Conservation (phyloP, 805 yeast genomes). For the Saccharomycopsis microspora region DNA sequence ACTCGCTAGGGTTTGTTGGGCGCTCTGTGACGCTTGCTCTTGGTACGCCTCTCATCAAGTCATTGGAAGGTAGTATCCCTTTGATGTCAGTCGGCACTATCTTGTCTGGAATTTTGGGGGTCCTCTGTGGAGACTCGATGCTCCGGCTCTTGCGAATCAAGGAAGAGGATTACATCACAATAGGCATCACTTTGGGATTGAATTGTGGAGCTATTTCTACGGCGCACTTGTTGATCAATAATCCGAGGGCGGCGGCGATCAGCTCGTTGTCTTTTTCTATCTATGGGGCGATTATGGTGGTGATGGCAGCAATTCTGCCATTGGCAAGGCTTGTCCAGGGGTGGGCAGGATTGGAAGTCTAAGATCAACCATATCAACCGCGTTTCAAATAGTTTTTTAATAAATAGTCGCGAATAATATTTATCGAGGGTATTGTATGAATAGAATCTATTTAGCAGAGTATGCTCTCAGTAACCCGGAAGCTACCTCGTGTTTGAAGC, state of each 20-base stretch:
- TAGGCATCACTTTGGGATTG: slow-evolving; percentile 69
- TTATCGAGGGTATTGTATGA: too few species aligned
- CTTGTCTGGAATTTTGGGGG: slow-evolving; percentile 67
- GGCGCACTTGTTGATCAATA: slow-evolving; percentile 55
- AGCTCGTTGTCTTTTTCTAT: slow-evolving; percentile 59
- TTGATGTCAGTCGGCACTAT: slow-evolving; percentile 74
- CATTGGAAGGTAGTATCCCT: slow-evolving; percentile 57
- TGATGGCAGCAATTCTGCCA: slow-evolving; percentile 50
- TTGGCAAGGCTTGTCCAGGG: slow-evolving; percentile 34
- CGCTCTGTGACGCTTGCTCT: slow-evolving; percentile 70
- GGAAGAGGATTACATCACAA: slow-evolving; percentile 55
- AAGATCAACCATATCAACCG: too few species aligned
- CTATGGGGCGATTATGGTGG: slow-evolving; percentile 64
- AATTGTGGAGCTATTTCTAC: slow-evolving; percentile 81
- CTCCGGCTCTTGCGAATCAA: slow-evolving; percentile 37
- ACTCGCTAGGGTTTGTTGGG: slow-evolving; percentile 68
- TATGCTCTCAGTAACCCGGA: too few species aligned
- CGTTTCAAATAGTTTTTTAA: too few species aligned
- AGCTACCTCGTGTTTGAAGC: too few species aligned
- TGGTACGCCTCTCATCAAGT: slow-evolving; percentile 62
- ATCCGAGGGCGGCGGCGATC: slow-evolving; percentile 75
- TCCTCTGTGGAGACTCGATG: slow-evolving; percentile 44
- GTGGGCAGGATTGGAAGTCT: slow-evolving; percentile 29
- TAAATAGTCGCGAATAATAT: too few species aligned
- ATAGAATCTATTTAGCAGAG: too few species aligned